Percentiles rank a stretch among this genome's conserved stretches.
Conservation (phyloP, 2,329 filamentous ascomycete species). For the Proliferodiscus dingleyae region DNA sequence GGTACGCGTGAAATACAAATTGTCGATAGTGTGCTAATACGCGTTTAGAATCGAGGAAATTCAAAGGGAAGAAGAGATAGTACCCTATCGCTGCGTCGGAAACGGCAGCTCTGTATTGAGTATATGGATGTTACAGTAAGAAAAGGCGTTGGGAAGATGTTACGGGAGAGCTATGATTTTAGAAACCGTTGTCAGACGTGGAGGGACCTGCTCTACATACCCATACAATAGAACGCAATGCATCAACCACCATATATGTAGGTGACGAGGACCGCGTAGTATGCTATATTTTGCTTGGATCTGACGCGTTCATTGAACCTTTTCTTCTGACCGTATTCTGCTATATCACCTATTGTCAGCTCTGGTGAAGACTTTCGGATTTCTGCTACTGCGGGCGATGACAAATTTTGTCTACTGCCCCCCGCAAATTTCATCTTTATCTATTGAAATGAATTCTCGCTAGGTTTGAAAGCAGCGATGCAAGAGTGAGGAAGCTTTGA, state of each 20-base stretch:
- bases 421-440: too few species aligned
- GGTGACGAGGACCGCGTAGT: too few species aligned
- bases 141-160: constrained; percentile 26
- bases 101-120: constrained; percentile 24
- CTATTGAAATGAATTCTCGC: too few species aligned
- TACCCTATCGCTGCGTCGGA: constrained; percentile 25
- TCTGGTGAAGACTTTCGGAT: not conserved
- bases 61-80: constrained; percentile 42
- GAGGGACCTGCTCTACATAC: constrained; percentile 7
- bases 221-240: constrained; percentile 7
- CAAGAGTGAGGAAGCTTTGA: too few species aligned
- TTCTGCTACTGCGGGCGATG: not conserved
- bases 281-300: too few species aligned
- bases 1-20: constrained; percentile 25
- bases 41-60: constrained; percentile 39
- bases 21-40: constrained; percentile 9
- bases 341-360: not conserved
- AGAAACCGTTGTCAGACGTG: constrained; percentile 7
- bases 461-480: too few species aligned
- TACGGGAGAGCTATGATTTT: constrained; percentile 11
- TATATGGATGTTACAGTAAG: too few species aligned
- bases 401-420: not conserved
- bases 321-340: not conserved
- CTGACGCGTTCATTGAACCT: too few species aligned
- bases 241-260: not conserved